Evolutionary conservation across 352 stramenopile species (phyloP), one percentile per base, ranked within the genome.

Genomic region (Paralagenidium karlingii): DNA sequence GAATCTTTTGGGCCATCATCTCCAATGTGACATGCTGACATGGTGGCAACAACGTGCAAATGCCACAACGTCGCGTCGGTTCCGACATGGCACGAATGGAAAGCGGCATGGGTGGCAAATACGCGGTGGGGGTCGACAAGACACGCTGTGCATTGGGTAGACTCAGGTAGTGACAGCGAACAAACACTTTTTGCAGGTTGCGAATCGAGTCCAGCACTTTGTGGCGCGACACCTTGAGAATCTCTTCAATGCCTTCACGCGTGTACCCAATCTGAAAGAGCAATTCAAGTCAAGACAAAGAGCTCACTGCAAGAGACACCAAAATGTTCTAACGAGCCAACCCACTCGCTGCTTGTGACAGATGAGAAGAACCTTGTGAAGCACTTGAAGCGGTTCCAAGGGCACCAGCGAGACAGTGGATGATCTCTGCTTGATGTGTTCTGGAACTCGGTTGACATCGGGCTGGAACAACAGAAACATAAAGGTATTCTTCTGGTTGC

Each of bases 41-140:
- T 8, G 70, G 74, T 2, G 74, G 74, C 8, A 74, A 4, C 8
- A 88, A 47, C 26, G 70, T 88, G 34, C 74, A 88, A 22, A 78
- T 63, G 5, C 49, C 59, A 31, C 70, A 88, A 1, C 74, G 56
- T 3, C 67, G 64, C 8, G 83, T 50, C 1, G 68, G 74, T 22
- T 68, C 54, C 15, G 43, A 78, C 59, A 88, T 70, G 11, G 49
- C 48, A 19, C 74, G 13, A 24, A 88, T 69, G 4, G 65, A 79
- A 3, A 88, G 56, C 5, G 61, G 55, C 24, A 75, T 82, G 16
- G 64, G 49, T 43, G 28, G 11, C 22, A 26, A 3, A 9, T 22
- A 28, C 16, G 7, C 19, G 33, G 32, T 26, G 40, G 32, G 51
- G 24, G 8, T 8, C 26, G 15, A 3, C n/a, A 41, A n/a, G 4